These are phyloP conservation scores for Picea sitchensis DNA, from an alignment of 75 land plant genomes.

Conservation along the genomic window DNA sequence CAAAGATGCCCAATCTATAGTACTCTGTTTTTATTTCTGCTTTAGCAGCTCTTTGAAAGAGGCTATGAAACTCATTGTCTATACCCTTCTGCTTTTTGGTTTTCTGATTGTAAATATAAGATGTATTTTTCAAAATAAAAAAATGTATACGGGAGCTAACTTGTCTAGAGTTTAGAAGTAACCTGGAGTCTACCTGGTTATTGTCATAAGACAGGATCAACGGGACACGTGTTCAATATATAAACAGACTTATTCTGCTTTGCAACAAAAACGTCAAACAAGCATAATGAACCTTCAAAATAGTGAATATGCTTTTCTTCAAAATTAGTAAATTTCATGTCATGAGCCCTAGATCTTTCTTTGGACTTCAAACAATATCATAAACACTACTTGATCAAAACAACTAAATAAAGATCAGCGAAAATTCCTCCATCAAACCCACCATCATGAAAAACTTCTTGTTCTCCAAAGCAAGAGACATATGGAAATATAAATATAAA, in stretches of 20 bases:
- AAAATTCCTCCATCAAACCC: neutral
- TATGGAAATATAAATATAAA: neutral
- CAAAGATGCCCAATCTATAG: no score
- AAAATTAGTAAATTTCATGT: neutral
- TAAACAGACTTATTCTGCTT: neutral
- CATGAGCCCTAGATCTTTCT: neutral
- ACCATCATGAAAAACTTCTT: neutral
- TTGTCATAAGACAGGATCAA: no score
- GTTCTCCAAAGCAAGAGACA: neutral
- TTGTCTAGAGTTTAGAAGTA: no score
- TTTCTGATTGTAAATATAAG: no score
- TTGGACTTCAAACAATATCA: neutral
- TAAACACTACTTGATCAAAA: neutral
- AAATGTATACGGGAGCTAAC: no score
- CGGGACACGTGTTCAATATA: neutral
- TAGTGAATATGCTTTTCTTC: neutral
- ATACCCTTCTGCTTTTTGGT: no score
- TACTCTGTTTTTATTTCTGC: no score
- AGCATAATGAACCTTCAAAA: neutral
- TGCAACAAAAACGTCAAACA: neutral
- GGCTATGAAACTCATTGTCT: no score
- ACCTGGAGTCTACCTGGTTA: no score
- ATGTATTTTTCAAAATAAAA: no score
- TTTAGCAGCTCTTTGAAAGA: no score
- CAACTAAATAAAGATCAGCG: neutral